Conservation (phyloP, 768 basidiomycete species). For the Tylopilus cervinicoccineus region DNA sequence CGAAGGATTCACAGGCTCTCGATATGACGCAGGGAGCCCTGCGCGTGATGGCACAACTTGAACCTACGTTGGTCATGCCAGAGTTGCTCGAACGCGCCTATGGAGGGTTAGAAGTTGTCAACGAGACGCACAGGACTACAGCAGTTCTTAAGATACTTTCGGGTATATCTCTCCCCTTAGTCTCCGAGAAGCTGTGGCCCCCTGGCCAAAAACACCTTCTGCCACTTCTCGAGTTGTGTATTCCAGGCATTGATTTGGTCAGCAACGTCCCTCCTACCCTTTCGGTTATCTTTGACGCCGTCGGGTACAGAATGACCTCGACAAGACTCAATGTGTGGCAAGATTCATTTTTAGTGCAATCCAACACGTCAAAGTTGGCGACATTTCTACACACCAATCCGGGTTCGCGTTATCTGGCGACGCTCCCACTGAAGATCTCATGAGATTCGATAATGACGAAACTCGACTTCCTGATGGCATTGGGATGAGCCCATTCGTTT, state of each 20-base stretch:
- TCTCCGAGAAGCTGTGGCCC: conserved; percentile 74
- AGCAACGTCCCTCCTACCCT: conserved; percentile 19
- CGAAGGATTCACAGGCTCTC: conserved; percentile 75
- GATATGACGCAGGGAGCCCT: conserved; percentile 81
- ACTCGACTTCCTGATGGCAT: conserved; percentile 50
- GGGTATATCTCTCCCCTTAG: conserved; percentile 71
- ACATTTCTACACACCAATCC: conserved; percentile 60
- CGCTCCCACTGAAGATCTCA: conserved; percentile 50
- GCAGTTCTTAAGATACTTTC: conserved; percentile 84
- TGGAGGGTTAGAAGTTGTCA: conserved; percentile 85
- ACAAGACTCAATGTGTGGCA: conserved; percentile 74
- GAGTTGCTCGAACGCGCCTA: conserved; percentile 89
- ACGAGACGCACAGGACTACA: conserved; percentile 93
- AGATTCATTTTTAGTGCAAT: conserved; percentile 72
- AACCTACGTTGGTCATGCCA: conserved; percentile 88
- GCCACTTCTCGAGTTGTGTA: conserved; percentile 80
- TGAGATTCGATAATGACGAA: conserved; percentile 46
- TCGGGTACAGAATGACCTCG: conserved; percentile 62
- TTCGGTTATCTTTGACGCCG: conserved; percentile 1
- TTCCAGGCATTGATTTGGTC: conserved; percentile 90
- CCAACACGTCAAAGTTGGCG: conserved; percentile 75
- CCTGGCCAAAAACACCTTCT: conserved; percentile 86
- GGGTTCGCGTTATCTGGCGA: conserved; percentile 53
- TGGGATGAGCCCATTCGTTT: conserved; percentile 30
- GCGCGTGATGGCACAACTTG: conserved; percentile 71